A percentile compares a stretch with the other conserved stretches of the same genome.
Conservation (phyloP, 1,284 basidiomycete genomes). For the Dichomitus squalens region DNA sequence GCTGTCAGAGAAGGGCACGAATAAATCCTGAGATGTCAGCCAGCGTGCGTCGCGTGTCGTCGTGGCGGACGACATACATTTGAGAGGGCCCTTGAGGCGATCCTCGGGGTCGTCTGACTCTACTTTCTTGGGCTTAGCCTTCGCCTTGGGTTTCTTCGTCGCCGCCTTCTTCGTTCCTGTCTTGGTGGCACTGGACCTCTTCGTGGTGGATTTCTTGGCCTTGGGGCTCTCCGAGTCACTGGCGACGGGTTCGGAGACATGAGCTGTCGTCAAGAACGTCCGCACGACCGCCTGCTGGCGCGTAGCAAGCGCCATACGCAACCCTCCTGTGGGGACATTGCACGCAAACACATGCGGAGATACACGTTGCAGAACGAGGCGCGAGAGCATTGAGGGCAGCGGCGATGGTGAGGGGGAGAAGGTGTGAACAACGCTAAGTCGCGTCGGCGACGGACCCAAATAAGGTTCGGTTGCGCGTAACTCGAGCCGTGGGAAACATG, state of each 20-base stretch:
- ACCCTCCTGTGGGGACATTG: not conserved
- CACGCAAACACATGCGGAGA: constrained; percentile 8
- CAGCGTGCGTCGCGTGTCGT: not conserved
- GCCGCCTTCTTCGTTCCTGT: not conserved
- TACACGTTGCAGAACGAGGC: constrained; percentile 14
- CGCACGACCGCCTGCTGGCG: constrained; percentile 11
- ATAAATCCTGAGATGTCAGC: not conserved
- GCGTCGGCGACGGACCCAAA: not conserved
- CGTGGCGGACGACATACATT: not conserved
- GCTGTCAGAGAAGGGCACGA: not conserved
- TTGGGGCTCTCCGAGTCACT: not conserved
- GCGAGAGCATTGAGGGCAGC: constrained; percentile 8
- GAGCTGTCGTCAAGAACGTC: constrained; percentile 17
- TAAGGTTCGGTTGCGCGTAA: not conserved
- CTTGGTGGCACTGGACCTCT: not conserved
- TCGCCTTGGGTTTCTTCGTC: not conserved
- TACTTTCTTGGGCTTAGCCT: not conserved
- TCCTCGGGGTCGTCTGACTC: not conserved
- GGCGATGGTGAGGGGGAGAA: not conserved
- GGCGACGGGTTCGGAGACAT: constrained; percentile 8
- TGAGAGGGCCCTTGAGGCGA: not conserved
- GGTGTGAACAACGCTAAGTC: not conserved
- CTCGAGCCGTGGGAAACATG: not conserved
- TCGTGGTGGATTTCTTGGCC: not conserved
- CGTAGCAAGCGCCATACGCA: not conserved